A percentile compares a stretch with the other conserved stretches of the same genome.
Evolutionary conservation across 768 basidiomycete species (phyloP).

Genomic region (Psilocybe azurescens): DNA sequence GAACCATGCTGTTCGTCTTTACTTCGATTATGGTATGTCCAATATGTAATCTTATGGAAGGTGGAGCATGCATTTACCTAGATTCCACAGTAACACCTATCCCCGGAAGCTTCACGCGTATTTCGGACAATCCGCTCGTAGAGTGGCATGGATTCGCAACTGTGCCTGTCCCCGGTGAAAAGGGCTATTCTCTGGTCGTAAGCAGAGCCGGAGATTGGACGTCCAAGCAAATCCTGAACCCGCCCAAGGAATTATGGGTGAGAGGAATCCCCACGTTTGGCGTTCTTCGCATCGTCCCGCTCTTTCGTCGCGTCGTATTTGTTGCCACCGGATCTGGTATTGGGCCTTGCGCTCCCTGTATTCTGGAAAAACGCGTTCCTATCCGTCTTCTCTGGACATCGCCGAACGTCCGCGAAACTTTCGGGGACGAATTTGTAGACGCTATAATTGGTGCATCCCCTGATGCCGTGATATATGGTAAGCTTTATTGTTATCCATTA

Average conservation of each 20-base stretch:
- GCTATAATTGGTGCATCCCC: conserved; percentile 56
- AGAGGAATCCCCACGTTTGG: conserved; percentile 62
- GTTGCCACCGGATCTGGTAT: conserved; percentile 67
- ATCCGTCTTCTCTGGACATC: conserved; percentile 67
- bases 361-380: conserved; percentile 55
- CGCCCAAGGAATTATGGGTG: conserved; percentile 60
- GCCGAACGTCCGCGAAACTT: conserved; percentile 64
- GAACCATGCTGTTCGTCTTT: conserved; percentile 59
- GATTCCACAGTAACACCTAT: conserved; percentile 42
- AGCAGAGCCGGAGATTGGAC: conserved; percentile 69
- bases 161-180: conserved; percentile 50
- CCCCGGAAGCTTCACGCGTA: conserved; percentile 50
- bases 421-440: conserved; percentile 65
- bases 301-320: conserved; percentile 60
- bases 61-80: not conserved
- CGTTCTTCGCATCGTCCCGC: conserved; percentile 56
- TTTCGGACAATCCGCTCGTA: conserved; percentile 51
- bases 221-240: conserved; percentile 52
- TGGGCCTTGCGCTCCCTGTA: conserved; percentile 62
- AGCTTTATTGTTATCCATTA: conserved; percentile 15
- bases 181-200: conserved; percentile 60
- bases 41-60: not conserved
- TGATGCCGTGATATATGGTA: conserved; percentile 63
- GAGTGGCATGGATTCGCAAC: conserved; percentile 69
- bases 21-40: conserved; percentile 60